Evolutionary conservation across 257 asterid species (phyloP), one percentile per base, ranked within the genome.

Genomic region (Rauvolfia tetraphylla): DNA sequence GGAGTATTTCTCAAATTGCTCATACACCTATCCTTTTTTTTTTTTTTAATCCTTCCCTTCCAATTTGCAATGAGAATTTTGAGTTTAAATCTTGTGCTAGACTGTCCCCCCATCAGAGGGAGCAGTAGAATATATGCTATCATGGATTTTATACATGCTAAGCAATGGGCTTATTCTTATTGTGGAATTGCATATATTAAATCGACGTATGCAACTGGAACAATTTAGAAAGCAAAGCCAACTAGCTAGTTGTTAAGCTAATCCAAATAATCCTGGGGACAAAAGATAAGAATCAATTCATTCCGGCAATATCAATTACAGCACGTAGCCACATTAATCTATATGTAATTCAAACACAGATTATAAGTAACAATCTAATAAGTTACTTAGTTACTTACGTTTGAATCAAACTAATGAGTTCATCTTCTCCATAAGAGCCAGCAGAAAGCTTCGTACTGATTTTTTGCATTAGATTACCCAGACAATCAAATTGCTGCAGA

Each of bases 381-480:
- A 71, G 36, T 44, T 14, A n/a, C n/a, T n/a, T n/a, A n/a, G n/a
- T n/a, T n/a, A 70, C 92, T 79, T 85, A 95, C 99, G 98, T 86
- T 72, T 95, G 99, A 68, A 92, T 88, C 90, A 95, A 87, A 84
- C 99, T 95, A 87, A 88, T 86, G 84, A 92, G 93, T 74, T 92
- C 98, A 81, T 83, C 92, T 87, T 95, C 94, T 44, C 98, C 99
- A n/a, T 95, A 92, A 46, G 97, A 95, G 57, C 93, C 84, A 15
- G 86, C 96, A 18, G 93, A 85, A 77, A 95, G 96, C 89, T 89
- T 90, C 38, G 96, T 92, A 73, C 87, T 85, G 82, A 95, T 83
- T 82, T 80, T 88, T 74, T 95, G 87, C 84, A 95, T 81, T 86
- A 92, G 86, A 76, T 91, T 82, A 70, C 99, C 99, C 69, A 82